Evolutionary conservation across 345 rosid genomes (phyloP).

Genomic region (Aquilaria malaccensis): DNA sequence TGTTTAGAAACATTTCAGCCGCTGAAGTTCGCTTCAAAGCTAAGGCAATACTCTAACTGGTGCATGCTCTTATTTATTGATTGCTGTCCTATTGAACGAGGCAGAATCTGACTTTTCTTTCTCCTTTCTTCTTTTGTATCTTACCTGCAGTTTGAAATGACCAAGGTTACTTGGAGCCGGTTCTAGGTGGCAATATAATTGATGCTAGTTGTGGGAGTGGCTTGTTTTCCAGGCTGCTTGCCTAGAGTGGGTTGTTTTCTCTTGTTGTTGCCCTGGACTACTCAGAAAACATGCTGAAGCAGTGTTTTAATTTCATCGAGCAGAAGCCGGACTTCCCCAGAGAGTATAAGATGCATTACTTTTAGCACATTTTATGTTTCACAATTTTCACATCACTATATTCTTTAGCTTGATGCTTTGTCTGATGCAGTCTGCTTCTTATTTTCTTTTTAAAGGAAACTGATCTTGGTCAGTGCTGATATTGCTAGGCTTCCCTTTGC

Average conservation of each 20-base stretch:
- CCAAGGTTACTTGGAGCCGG: conserved; percentile 63
- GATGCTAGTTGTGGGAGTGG: conserved; percentile 98
- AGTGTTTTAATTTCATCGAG: conserved; percentile 59
- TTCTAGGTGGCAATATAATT: conserved; percentile 68
- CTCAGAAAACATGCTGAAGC: conserved; percentile 82
- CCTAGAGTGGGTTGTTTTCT: conserved; percentile 67
- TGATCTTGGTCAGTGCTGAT: conserved; percentile 78
- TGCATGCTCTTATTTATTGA: background rate
- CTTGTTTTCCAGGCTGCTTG: conserved; percentile 65
- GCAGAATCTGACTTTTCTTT: conserved; percentile 5
- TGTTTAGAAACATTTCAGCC: no score
- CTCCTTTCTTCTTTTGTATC: background rate
- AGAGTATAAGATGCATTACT: conserved; percentile 36
- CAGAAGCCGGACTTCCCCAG: conserved; percentile 59
- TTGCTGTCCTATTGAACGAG: conserved; percentile 3
- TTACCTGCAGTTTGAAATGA: conserved; percentile 61
- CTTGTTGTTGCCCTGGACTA: conserved; percentile 72
- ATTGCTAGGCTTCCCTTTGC: conserved; percentile 78
- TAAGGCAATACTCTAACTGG: background rate
- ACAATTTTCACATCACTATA: background rate
- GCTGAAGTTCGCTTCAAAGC: background rate
- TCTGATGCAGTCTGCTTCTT: background rate
- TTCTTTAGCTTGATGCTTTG: background rate
- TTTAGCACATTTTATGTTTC: conserved; percentile 1
- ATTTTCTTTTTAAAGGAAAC: conserved; percentile 33